Evolutionary conservation across 1,284 basidiomycete species (phyloP).

Genomic region (Trichosporon sp.): DNA sequence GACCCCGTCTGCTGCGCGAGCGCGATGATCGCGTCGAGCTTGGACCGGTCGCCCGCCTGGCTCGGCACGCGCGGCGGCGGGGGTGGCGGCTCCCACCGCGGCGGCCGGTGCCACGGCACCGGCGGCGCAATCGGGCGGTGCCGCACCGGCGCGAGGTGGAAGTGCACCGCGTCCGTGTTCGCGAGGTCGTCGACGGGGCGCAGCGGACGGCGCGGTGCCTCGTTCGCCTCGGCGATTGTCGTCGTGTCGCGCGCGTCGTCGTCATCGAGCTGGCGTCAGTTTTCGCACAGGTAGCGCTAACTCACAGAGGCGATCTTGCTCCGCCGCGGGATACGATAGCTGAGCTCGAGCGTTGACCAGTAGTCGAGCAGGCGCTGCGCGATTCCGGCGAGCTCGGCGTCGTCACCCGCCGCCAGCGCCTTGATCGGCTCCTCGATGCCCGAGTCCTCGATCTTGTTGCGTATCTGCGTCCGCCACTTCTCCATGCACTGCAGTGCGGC

Average conservation of each 20-base stretch:
- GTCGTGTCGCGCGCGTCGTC: constrained; percentile 46
- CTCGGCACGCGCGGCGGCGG: constrained; percentile 21
- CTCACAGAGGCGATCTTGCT: constrained; percentile 39
- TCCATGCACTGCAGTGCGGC: constrained; percentile 67
- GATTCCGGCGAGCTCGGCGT: constrained; percentile 27
- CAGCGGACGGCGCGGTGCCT: constrained; percentile 26
- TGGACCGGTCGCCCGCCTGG: constrained; percentile 26
- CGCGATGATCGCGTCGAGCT: constrained; percentile 50
- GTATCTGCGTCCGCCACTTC: constrained; percentile 75
- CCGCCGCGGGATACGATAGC: constrained; percentile 42
- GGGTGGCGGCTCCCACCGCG: constrained; percentile 19
- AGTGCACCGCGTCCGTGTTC: constrained; percentile 27
- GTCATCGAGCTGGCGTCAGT: constrained; percentile 37
- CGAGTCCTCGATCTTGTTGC: constrained; percentile 91
- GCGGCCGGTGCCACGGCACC: constrained; percentile 12
- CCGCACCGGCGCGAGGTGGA: constrained; percentile 37
- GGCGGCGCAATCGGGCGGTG: constrained; percentile 23
- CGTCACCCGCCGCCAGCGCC: constrained; percentile 27
- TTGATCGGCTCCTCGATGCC: constrained; percentile 68
- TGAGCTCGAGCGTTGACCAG: constrained; percentile 41
- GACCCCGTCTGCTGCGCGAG: constrained; percentile 34
- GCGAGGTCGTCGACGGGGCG: constrained; percentile 30
- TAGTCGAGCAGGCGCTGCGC: constrained; percentile 40
- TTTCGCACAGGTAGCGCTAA: neutral
- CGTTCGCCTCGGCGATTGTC: constrained; percentile 40